Percentiles rank a stretch among this genome's conserved stretches.
Evolutionary conservation across 2,329 filamentous ascomycete genomes (phyloP).

Genomic region (Pseudogymnoascus pannorum): DNA sequence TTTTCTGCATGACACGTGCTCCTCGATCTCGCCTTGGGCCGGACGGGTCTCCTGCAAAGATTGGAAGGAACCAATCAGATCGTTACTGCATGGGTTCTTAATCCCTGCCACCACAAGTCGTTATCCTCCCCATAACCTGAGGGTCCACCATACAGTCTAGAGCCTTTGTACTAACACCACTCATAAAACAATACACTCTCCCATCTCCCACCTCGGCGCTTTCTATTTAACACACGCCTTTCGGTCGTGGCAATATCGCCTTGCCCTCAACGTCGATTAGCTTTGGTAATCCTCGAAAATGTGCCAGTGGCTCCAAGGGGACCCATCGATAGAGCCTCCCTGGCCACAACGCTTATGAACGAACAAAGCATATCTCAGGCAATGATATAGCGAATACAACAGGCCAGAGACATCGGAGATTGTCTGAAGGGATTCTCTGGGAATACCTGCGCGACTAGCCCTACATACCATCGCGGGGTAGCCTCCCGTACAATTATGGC

Average conservation of each 20-base stretch:
- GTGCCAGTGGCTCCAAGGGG: constrained; percentile 3
- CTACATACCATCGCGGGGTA: neutral
- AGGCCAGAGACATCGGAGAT: neutral
- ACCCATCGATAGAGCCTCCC: constrained; percentile 9
- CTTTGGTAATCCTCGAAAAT: neutral
- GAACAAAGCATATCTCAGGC: neutral
- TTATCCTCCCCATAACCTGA: constrained; percentile 5
- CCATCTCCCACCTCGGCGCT: constrained; percentile 5
- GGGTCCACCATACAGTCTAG: constrained; percentile 1
- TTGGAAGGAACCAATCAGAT: constrained; percentile 1
- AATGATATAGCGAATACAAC: neutral
- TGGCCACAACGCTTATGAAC: neutral
- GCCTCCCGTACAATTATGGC: neutral
- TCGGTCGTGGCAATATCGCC: neutral
- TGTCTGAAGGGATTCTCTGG: neutral
- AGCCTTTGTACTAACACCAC: neutral
- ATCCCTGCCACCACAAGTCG: constrained; percentile 1
- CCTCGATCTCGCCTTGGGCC: neutral
- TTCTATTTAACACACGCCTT: neutral
- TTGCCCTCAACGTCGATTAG: constrained; percentile 1
- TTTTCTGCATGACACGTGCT: constrained; percentile 9
- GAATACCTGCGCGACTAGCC: neutral
- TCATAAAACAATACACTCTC: neutral
- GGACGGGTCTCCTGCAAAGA: neutral
- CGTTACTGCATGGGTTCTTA: neutral